Evolutionary conservation across 2,329 filamentous ascomycete species (phyloP).

Genomic region (Calonectria multiphialidica): DNA sequence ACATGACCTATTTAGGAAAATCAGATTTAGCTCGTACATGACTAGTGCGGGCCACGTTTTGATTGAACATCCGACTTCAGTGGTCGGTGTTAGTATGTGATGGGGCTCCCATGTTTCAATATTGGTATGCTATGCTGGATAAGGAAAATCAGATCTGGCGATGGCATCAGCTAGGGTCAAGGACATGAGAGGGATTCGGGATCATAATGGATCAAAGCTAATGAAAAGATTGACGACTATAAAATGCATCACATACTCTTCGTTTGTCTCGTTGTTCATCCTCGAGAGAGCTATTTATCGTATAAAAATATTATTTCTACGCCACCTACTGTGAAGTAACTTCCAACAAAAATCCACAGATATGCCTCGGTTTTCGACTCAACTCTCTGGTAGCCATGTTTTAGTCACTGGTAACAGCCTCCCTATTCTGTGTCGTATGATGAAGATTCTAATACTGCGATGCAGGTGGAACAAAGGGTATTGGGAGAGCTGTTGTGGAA

Average conservation of each 20-base stretch:
- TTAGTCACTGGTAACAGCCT: conserved; percentile 22
- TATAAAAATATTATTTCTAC: neutral
- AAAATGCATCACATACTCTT: neutral
- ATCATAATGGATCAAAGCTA: neutral
- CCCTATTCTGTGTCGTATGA: neutral
- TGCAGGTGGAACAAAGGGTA: conserved; percentile 40
- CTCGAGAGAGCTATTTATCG: neutral
- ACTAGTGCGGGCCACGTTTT: neutral
- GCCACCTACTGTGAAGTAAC: neutral
- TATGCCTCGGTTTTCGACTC: conserved; percentile 27
- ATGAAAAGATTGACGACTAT: neutral
- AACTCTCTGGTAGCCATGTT: conserved; percentile 28
- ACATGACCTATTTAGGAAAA: conserved; percentile 24
- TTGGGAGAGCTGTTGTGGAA: conserved; percentile 39
- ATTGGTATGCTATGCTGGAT: neutral
- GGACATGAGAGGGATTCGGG: neutral
- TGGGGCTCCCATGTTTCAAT: neutral
- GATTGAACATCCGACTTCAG: no score
- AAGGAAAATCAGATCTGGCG: conserved; percentile 2
- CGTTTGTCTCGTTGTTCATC: neutral
- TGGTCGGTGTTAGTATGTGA: neutral
- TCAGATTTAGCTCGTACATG: conserved; percentile 6
- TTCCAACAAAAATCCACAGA: neutral
- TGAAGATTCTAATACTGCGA: neutral
- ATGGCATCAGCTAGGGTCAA: neutral